phyloP scores from a whole-genome alignment of 108 stramenopile species.

The Epipyxis sp. region DNA sequence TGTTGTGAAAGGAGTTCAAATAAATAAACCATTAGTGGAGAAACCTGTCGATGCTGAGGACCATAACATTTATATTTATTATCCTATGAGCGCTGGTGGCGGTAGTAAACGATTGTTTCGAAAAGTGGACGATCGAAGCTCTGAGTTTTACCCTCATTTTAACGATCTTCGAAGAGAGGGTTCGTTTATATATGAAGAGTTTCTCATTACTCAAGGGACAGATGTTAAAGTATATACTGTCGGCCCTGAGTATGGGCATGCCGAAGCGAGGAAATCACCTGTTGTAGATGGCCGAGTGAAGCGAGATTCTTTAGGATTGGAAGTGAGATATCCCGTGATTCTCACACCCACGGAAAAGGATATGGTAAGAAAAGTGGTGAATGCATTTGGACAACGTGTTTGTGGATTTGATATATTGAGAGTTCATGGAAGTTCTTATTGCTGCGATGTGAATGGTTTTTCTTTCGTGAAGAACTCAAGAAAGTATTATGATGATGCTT shows the following conservation, averaged over 20 bases:
- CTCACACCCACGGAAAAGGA: conserved; percentile 89
- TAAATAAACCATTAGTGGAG: conserved; percentile 98
- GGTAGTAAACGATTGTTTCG: conserved; percentile 70
- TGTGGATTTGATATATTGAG: conserved; percentile 96
- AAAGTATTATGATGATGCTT: conserved; percentile 95
- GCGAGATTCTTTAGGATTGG: conserved; percentile 86
- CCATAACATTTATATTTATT: conserved; percentile 96
- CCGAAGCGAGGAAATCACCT: conserved; percentile 93
- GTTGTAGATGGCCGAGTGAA: conserved; percentile 95
- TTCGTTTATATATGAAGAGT: conserved; percentile 92
- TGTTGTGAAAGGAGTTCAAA: conserved; percentile 68
- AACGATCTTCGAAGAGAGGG: conserved; percentile 82
- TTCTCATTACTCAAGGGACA: conserved; percentile 94
- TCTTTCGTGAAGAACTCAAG: conserved; percentile 83
- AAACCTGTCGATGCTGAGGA: conserved; percentile 98
- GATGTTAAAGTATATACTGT: conserved; percentile 99
- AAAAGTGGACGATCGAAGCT: conserved; percentile 50
- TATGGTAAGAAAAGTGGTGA: conserved; percentile 51
- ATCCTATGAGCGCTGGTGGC: conserved; percentile 87
- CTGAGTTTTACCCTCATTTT: conserved; percentile 84
- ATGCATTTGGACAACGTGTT: conserved; percentile 88
- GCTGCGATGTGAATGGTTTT: conserved; percentile 99
- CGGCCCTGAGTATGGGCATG: conserved; percentile 95
- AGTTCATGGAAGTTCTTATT: conserved; percentile 70
- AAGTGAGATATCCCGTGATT: conserved; percentile 92